Evolutionary conservation across 768 basidiomycete genomes (phyloP).

Genomic region (Lentinula edodes): DNA sequence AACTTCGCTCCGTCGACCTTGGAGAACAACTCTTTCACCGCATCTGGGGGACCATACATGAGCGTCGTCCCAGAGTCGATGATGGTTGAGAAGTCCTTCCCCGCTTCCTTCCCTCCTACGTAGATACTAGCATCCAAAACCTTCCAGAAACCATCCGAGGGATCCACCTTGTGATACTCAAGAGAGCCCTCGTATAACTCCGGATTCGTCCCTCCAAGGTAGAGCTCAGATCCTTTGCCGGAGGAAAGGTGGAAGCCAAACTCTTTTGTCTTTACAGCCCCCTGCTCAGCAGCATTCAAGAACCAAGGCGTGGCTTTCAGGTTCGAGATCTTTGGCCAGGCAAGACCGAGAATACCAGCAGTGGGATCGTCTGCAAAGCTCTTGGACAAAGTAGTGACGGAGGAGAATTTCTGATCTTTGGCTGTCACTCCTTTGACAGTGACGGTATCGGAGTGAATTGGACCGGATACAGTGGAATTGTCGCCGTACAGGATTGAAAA

Average conservation of each 20-base stretch:
- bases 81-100: slow-evolving; percentile 16
- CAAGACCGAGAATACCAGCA: slow-evolving; percentile 26
- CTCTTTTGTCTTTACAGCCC: slow-evolving; percentile 21
- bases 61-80: slow-evolving; percentile 35
- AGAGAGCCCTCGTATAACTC: slow-evolving; percentile 35
- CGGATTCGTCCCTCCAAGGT: slow-evolving; percentile 44
- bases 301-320: slow-evolving; percentile 28
- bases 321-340: slow-evolving; percentile 29
- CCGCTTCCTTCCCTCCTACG: slow-evolving; percentile 8
- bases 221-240: slow-evolving; percentile 38
- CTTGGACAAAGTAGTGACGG: slow-evolving; percentile 26
- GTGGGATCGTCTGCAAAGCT: slow-evolving; percentile 16
- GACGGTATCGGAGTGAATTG: slow-evolving; percentile 38
- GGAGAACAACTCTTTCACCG: slow-evolving; percentile 20
- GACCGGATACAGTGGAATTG: slow-evolving; percentile 32
- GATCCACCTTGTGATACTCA: slow-evolving; percentile 24
- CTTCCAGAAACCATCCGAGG: slow-evolving; percentile 20
- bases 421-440: slow-evolving; percentile 24
- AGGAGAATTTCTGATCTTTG: slow-evolving; percentile 24
- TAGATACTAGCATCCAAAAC: slow-evolving; percentile 11
- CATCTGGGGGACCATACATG: slow-evolving; percentile 22
- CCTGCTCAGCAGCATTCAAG: slow-evolving; percentile 31
- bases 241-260: slow-evolving; percentile 43
- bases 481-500: slow-evolving; percentile 39
- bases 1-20: slow-evolving; percentile 18